These are phyloP conservation scores for Arthrobotrys conoides DNA, from an alignment of 2,329 filamentous ascomycete genomes.

Conservation along the genomic window DNA sequence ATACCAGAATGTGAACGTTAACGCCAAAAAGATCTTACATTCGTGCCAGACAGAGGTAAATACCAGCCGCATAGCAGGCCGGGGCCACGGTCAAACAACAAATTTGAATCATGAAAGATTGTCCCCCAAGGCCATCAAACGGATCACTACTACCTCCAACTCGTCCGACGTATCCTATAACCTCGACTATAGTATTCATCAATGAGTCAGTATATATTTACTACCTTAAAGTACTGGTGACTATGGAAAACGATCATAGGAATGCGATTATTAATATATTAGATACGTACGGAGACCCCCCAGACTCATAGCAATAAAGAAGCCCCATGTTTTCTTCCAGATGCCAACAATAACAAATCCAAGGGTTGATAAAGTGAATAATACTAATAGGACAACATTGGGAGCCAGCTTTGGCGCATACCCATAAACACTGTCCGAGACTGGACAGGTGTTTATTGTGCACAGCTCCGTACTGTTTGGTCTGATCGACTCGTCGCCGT, in stretches of 20 bases:
- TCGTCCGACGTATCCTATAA: conserved; percentile 74
- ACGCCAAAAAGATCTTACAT: conserved; percentile 60
- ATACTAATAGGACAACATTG: conserved; percentile 60
- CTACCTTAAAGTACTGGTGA: neutral
- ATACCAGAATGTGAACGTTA: neutral
- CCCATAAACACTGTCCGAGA: conserved; percentile 58
- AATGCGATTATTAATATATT: neutral
- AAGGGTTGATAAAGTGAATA: conserved; percentile 61
- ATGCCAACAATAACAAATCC: conserved; percentile 61
- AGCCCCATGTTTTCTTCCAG: conserved; percentile 63
- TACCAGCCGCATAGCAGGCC: conserved; percentile 75
- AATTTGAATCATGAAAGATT: conserved; percentile 73
- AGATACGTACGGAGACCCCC: conserved; percentile 66
- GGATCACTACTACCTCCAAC: conserved; percentile 73
- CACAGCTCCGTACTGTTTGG: conserved; percentile 32
- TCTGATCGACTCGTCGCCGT: conserved; percentile 20
- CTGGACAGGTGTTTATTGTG: conserved; percentile 61
- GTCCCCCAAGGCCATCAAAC: conserved; percentile 67
- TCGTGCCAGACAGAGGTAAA: conserved; percentile 74
- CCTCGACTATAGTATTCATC: conserved; percentile 68
- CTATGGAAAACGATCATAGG: neutral
- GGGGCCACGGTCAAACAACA: conserved; percentile 76
- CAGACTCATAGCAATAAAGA: conserved; percentile 69
- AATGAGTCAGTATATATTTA: neutral
- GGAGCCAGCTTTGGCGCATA: conserved; percentile 61